Evolutionary conservation across 73 alveolate species (phyloP), one percentile per base, ranked within the genome.

Genomic region (Blepharisma stoltei): DNA sequence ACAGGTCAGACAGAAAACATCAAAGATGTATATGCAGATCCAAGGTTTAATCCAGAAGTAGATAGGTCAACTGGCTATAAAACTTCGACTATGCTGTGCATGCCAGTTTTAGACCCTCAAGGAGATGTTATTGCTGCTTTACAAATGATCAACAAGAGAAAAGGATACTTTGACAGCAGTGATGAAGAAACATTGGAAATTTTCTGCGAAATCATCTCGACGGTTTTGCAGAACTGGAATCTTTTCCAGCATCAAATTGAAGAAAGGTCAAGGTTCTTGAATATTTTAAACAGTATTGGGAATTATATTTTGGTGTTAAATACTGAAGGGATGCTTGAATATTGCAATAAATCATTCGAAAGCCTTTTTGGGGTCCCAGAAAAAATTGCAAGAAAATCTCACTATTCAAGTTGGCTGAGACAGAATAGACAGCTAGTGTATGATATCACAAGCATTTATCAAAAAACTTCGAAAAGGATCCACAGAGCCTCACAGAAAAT

Each of bases 161-260:
- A 71, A 18, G 81, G 69, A 3, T 7, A 48, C 14, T 25, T 32
- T 7, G 38, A 25, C 5, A 21, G n/a, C 9, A 21, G 23, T 7
- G 81, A 71, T 9, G 81, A 71, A 9, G 47, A 32, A 49, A 52
- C 82, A 37, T 65, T 87, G 4, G 66, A 14, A 11, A 52, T 52
- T 14, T 52, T 52, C 66, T 52, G 66, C 23, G 66, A 52, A 52
- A 52, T 52, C 66, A 52, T 52, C 2, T 52, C 66, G 2, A 14
- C 66, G 23, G 66, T 4, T 20, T 52, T 52, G 23, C 66, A 52
- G 23, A 52, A 52, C 66, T 52, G 66, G n/a, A 52, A 20, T 52
- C n/a, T 52, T 11, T 52, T 52, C 23, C n/a, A 14, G 66, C 66
- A 52, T 52, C n/a, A 52, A 14, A 52, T 52, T 2, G 23, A 11